Evolutionary conservation across 257 asterid genomes (phyloP).

Genomic region (Nicotiana tomentosiformis): DNA sequence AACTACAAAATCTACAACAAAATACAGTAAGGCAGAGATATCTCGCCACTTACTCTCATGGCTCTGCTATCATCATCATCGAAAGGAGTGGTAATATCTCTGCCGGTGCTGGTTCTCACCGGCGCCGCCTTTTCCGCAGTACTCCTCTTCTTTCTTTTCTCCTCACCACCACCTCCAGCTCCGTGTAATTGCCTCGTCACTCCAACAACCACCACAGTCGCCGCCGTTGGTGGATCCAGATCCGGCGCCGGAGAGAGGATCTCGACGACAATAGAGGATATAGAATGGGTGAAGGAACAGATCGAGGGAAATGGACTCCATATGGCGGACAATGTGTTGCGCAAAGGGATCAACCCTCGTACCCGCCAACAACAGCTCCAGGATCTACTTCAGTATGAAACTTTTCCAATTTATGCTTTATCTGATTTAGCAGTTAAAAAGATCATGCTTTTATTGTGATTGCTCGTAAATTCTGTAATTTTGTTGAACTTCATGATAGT

Average conservation of each 20-base stretch:
- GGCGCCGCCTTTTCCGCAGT: conserved; percentile 36
- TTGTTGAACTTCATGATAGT: not conserved
- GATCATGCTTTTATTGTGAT: not conserved
- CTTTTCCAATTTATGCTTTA: not conserved
- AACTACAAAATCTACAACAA: not conserved
- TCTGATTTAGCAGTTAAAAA: not conserved
- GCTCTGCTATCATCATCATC: conserved; percentile 31
- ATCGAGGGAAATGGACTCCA: conserved; percentile 79
- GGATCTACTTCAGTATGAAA: conserved; percentile 48
- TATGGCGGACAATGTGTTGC: conserved; percentile 74
- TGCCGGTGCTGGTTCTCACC: conserved; percentile 57
- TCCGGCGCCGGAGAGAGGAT: conserved; percentile 24
- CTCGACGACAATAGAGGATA: conserved; percentile 57
- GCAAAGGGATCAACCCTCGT: conserved; percentile 96
- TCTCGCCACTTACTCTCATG: conserved; percentile 9
- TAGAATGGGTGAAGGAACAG: conserved; percentile 67
- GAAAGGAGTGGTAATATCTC: conserved; percentile 66
- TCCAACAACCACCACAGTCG: conserved; percentile 17
- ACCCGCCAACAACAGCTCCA: conserved; percentile 89
- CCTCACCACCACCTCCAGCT: conserved; percentile 36
- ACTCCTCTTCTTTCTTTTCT: conserved; percentile 45
- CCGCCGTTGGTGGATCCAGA: not conserved
- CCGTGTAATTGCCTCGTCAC: conserved; percentile 50
- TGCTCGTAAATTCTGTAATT: not conserved
- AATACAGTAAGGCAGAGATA: not conserved